A percentile compares a stretch with the other conserved stretches of the same genome.
Conservation (phyloP, 129 eudicot species). For the Artemisia tridentata region DNA sequence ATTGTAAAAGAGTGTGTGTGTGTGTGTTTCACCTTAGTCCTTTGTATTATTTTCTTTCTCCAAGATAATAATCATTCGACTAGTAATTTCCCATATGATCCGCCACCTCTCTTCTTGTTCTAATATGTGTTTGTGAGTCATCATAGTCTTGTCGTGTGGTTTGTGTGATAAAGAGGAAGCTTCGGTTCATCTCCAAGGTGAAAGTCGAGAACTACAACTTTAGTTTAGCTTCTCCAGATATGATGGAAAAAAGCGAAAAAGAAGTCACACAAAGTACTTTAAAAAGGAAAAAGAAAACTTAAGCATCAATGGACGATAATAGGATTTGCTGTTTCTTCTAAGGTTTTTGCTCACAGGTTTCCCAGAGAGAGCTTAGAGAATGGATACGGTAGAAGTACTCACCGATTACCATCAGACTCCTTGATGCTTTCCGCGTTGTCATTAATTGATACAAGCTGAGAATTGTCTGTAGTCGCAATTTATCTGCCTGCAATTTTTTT, state of each 20-base stretch:
- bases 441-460: slow-evolving; percentile 1
- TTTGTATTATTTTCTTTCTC: too few species aligned
- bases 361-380: slow-evolving; percentile 11
- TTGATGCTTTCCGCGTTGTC: slow-evolving; percentile 12
- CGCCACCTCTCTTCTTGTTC: too few species aligned
- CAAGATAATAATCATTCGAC: too few species aligned
- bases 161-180: too few species aligned
- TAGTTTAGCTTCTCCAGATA: not conserved
- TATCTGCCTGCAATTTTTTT: slow-evolving; percentile 11
- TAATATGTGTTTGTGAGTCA: too few species aligned
- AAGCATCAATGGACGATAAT: not conserved
- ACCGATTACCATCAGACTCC: slow-evolving; percentile 17
- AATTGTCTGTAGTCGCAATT: slow-evolving; percentile 6
- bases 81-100: too few species aligned
- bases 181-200: too few species aligned
- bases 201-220: too few species aligned
- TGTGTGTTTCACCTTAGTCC: too few species aligned
- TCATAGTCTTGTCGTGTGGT: too few species aligned
- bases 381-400: slow-evolving; percentile 11
- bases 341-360: not conserved
- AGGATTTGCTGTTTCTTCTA: not conserved
- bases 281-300: not conserved
- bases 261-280: not conserved
- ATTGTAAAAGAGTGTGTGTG: too few species aligned
- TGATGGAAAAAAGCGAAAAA: not conserved